Conservation (phyloP, 2,329 filamentous ascomycete species). For the Botrytis byssoidea region DNA sequence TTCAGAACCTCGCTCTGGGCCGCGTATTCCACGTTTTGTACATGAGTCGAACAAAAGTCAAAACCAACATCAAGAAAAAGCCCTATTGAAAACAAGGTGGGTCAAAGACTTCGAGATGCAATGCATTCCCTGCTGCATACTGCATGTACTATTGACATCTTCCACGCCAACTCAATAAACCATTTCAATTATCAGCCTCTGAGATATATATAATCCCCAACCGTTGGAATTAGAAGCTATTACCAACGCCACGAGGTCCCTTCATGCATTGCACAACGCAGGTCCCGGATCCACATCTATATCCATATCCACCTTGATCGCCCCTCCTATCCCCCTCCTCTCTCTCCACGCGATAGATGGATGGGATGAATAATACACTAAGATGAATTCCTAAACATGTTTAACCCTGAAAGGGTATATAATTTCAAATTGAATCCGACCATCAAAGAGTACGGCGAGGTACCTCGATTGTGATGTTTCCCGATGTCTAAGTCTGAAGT, state of each 20-base stretch:
- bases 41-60: neutral
- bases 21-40: neutral
- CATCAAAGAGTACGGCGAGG: neutral
- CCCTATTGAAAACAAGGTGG: neutral
- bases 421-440: neutral
- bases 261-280: neutral
- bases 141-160: neutral
- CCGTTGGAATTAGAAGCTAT: neutral
- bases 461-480: neutral
- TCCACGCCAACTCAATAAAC: neutral
- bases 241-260: neutral
- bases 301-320: neutral
- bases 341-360: neutral
- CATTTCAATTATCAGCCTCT: neutral
- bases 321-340: neutral
- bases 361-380: neutral
- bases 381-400: neutral
- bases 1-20: neutral
- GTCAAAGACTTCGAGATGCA: neutral
- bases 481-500: neutral
- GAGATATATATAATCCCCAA: neutral
- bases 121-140: neutral
- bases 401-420: neutral
- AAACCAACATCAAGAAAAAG: neutral
- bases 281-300: conserved; percentile 6